phyloP scores from a whole-genome alignment of 371 early-diverging fungal genomes.

The Rhizopus delemar region DNA sequence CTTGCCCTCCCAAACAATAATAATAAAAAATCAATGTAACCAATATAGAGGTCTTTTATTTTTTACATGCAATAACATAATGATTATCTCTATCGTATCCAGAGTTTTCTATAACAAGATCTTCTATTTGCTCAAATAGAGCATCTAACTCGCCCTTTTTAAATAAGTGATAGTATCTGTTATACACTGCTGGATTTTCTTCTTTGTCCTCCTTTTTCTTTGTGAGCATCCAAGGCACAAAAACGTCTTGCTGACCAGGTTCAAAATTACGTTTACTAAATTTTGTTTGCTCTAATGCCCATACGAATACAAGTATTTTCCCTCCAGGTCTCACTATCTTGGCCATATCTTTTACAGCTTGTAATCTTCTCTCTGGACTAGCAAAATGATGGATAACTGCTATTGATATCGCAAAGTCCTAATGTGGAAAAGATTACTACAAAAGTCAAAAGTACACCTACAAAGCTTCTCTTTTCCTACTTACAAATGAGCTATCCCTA shows the following conservation, averaged over 20 bases:
- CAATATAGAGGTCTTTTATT: slow-evolving; percentile 6
- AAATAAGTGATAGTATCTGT: slow-evolving; percentile 93
- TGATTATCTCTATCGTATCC: slow-evolving; percentile 96
- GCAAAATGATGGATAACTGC: slow-evolving; percentile 97
- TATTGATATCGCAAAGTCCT: slow-evolving; percentile 94
- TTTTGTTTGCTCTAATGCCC: slow-evolving; percentile 91
- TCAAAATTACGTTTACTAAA: slow-evolving; percentile 76
- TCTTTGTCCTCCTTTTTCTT: slow-evolving; percentile 26
- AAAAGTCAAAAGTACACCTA: not conserved
- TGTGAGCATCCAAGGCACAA: slow-evolving; percentile 89
- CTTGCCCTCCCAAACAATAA: slow-evolving; percentile 5
- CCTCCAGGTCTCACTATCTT: slow-evolving; percentile 77
- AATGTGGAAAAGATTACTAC: not conserved
- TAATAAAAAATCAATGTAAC: slow-evolving; percentile 1
- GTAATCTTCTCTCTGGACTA: slow-evolving; percentile 70
- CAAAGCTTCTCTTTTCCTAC: slow-evolving; percentile 11
- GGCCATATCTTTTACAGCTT: slow-evolving; percentile 79
- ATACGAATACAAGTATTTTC: slow-evolving; percentile 84
- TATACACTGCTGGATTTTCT: slow-evolving; percentile 34
- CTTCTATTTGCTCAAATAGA: slow-evolving; percentile 52
- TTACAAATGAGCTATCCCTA: slow-evolving; percentile 69
- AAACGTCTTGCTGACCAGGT: slow-evolving; percentile 81
- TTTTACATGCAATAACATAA: slow-evolving; percentile 66
- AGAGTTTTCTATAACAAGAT: slow-evolving; percentile 54
- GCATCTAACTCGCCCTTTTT: slow-evolving; percentile 81